Conservation (phyloP, 2,329 filamentous ascomycete species). For the Pseudocercospora musae region DNA sequence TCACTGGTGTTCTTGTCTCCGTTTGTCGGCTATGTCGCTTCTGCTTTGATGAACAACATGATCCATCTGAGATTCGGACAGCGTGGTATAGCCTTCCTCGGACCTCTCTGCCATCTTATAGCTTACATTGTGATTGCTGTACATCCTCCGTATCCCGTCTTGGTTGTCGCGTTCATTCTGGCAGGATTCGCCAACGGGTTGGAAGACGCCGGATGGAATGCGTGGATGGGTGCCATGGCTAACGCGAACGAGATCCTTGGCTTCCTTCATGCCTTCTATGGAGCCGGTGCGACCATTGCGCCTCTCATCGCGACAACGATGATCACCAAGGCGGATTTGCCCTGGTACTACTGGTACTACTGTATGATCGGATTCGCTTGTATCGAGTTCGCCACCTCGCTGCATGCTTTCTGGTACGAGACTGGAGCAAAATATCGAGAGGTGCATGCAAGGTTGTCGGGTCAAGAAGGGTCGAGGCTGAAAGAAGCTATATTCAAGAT, state of each 20-base stretch:
- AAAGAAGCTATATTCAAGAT: constrained; percentile 48
- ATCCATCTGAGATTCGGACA: constrained; percentile 66
- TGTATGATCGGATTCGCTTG: constrained; percentile 63
- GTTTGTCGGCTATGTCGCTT: constrained; percentile 61
- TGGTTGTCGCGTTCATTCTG: constrained; percentile 63
- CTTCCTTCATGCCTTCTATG: constrained; percentile 69
- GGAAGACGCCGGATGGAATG: constrained; percentile 60
- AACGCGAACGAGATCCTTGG: constrained; percentile 66
- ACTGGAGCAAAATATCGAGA: constrained; percentile 58
- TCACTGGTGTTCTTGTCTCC: constrained; percentile 66
- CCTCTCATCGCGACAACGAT: constrained; percentile 71
- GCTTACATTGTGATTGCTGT: constrained; percentile 63
- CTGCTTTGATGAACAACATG: constrained; percentile 62
- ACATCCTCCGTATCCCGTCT: constrained; percentile 66
- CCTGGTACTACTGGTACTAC: constrained; percentile 75
- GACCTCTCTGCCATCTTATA: constrained; percentile 59
- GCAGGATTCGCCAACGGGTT: constrained; percentile 71
- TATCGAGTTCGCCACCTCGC: constrained; percentile 54
- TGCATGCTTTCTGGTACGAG: constrained; percentile 61
- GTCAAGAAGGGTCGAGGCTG: constrained; percentile 49
- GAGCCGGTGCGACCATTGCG: constrained; percentile 65
- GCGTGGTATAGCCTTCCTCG: constrained; percentile 66
- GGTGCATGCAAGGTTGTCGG: constrained; percentile 44
- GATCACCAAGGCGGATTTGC: constrained; percentile 59
- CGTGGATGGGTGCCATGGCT: constrained; percentile 53